Evolutionary conservation across 1,284 basidiomycete species (phyloP).

Genomic region (Microbotryomycetes sp.): DNA sequence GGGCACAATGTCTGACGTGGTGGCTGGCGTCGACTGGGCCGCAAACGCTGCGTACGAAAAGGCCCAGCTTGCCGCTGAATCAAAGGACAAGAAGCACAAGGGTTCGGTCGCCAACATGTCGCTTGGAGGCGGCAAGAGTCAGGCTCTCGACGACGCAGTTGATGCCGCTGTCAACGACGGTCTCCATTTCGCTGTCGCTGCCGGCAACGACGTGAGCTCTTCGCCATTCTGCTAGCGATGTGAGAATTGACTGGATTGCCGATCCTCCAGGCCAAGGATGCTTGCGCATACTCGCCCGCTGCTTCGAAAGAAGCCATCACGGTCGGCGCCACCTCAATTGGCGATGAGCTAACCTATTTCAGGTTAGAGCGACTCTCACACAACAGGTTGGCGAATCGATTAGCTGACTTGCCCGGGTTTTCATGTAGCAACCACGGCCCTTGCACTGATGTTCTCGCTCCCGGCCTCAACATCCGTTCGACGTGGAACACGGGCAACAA

Average conservation of each 20-base stretch:
- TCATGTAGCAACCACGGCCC: conserved; percentile 38
- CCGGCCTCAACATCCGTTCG: conserved; percentile 56
- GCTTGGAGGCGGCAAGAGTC: conserved; percentile 91
- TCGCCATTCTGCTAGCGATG: not conserved
- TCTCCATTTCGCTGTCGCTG: conserved; percentile 91
- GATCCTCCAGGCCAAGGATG: conserved; percentile 60
- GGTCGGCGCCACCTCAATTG: conserved; percentile 73
- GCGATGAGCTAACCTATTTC: conserved; percentile 81
- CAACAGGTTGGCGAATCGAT: no score
- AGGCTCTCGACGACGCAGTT: conserved; percentile 74
- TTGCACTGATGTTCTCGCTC: conserved; percentile 45
- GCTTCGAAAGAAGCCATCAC: conserved; percentile 67
- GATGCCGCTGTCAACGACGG: conserved; percentile 75
- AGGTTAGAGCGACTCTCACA: not conserved
- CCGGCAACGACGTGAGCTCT: conserved; percentile 51
- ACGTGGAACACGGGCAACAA: conserved; percentile 58
- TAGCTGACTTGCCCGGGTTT: not conserved
- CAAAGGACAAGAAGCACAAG: conserved; percentile 64
- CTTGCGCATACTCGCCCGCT: conserved; percentile 76
- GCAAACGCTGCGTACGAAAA: conserved; percentile 55
- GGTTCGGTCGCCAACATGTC: conserved; percentile 98
- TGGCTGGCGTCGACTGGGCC: conserved; percentile 81
- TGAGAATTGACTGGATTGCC: not conserved
- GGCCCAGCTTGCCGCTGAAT: conserved; percentile 56
- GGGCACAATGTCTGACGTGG: conserved; percentile 93